Conservation (phyloP, 139 green algal genomes). For the Spirogloea muscicola region DNA sequence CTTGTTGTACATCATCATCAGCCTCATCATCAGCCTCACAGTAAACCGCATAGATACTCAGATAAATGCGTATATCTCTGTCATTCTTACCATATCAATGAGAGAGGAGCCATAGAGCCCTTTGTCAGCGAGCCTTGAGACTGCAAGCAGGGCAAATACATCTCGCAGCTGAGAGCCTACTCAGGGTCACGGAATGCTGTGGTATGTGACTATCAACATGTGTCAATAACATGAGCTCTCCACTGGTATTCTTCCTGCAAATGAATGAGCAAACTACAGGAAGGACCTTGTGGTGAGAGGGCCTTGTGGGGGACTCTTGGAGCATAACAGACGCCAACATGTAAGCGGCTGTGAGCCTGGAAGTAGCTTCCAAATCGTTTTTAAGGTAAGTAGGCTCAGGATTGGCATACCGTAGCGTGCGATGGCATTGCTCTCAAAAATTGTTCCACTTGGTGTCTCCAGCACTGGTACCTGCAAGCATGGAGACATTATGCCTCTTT, state of each 20-base stretch:
- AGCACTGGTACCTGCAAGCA: constrained; percentile 25
- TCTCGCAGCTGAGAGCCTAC: too few relatives aligned
- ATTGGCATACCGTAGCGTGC: constrained; percentile 53
- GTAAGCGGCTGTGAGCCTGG: neutral
- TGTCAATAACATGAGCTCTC: too few relatives aligned
- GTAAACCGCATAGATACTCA: neutral
- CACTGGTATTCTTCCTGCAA: too few relatives aligned
- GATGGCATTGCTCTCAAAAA: constrained; percentile 67
- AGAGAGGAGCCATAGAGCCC: constrained; percentile 15
- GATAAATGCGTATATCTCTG: too few relatives aligned
- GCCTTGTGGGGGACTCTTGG: too few relatives aligned
- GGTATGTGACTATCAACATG: too few relatives aligned
- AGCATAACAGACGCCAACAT: neutral
- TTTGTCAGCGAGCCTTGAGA: constrained; percentile 36
- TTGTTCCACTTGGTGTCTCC: constrained; percentile 38
- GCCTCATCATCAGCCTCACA: neutral
- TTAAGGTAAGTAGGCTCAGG: neutral
- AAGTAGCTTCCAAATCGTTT: neutral
- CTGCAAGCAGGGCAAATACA: constrained; percentile 3
- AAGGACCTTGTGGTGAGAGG: too few relatives aligned
- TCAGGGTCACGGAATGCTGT: too few relatives aligned
- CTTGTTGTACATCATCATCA: too few relatives aligned
- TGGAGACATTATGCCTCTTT: neutral
- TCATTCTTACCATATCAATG: constrained; percentile 28
- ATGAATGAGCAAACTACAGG: too few relatives aligned